Evolutionary conservation across 768 basidiomycete genomes (phyloP), one percentile per base, ranked within the genome.

Genomic region (Tephrocybe sp.): DNA sequence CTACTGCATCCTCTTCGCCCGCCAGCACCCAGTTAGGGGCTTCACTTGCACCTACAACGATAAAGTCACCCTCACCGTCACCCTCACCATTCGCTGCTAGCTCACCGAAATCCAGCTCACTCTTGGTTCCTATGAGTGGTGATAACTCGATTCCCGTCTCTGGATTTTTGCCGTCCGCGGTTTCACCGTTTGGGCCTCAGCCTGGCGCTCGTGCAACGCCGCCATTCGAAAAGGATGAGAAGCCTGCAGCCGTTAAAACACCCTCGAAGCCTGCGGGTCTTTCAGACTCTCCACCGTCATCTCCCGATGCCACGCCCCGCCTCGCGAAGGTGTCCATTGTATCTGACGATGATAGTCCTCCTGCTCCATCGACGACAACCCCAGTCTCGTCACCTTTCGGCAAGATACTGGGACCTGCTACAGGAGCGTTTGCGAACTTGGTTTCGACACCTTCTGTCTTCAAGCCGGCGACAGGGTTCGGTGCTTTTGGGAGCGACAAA

Each of bases 401-500:
- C 21, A 57, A 49, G 3, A 26, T 34, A 34, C 6, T 30, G 11
- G 46, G 28, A 18, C 44, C 59, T 11, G 30, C 50, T 3, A 20
- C 55, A 0, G 70, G 71, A 20, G 76, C 74, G 8, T 81, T 80
- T 48, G 67, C 73, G n/a, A 66, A 66, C 47, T 45, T 73, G 7
- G 65, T 66, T 37, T 62, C 67, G 10, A 66, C 69, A n/a, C 62
- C 70, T 24, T 70, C 68, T 5, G 63, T 59, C 3, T 74, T 77
- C 60, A 74, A 72, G 46, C 74, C 74, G 17, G 71, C 73, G 4
- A 53, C 61, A 34, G 77, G 76, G 1, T 77, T 78, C 50, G 75
- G 76, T 15, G 79, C 77, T 0, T 80, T 81, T 60, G 76, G 75
- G 15, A 72, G 69, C 39, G 68, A 66, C 30, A 59, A 62, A 41